Evolutionary conservation across 805 yeast species (phyloP), one percentile per base, ranked within the genome.

Genomic region (Starmerella floris): DNA sequence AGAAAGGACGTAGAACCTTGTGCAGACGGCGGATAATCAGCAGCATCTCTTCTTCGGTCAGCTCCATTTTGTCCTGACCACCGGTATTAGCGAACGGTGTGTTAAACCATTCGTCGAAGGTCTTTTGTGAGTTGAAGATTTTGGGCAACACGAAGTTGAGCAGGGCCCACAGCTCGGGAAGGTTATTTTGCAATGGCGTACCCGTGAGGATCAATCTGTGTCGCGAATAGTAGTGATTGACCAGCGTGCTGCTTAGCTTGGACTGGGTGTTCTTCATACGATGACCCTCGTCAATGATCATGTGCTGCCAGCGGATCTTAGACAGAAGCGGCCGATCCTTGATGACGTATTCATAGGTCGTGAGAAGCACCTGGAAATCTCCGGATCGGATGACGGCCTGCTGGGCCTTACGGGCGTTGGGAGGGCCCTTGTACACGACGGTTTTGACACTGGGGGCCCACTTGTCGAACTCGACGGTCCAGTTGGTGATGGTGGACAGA

Each of bases 71-170:
- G 55, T 91, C 97, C 60, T 83, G 94, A 27, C 87, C 79, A 44
- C 98, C 98, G n/a, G 95, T 80, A 56, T 82, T 88, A 0, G 95
- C 94, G 62, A 88, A 88, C 2, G 98, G 98, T 0, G 97, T 88
- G 59, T 88, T 88, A 61, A 88, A 88, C 98, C 98, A 88, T 56
- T 88, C 98, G 61, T 88, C 98, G 59, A 88, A 88, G 1, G 96
- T 80, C 57, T 88, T 88, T 8, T 83, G 95, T 3, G 96, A 87
- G 56, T 91, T 88, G 73, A 88, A 88, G 63, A 88, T 85, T 60
- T 88, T 88, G 11, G 98, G 98, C 44, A 88, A 65, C 16, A 85
- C 97, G 57, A 88, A 88, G 62, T 88, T 88, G 53, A 88, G 72
- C 56, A 88, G 65, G 0, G 97, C 96, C 98, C 98, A 88, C 49